Evolutionary conservation across 768 basidiomycete species (phyloP).

Genomic region (Suillus sp.): DNA sequence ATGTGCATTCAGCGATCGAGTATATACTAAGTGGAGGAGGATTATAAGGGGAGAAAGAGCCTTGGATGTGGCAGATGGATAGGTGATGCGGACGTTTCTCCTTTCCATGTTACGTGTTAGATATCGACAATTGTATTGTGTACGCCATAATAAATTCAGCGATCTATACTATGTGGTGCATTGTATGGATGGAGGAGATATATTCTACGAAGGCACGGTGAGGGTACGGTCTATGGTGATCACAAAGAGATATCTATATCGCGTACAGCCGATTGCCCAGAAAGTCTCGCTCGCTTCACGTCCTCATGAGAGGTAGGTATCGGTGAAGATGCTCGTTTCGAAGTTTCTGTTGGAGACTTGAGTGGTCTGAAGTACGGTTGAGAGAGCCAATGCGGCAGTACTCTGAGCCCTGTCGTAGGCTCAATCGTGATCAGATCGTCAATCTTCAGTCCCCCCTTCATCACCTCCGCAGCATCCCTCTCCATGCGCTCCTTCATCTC

Average conservation of each 20-base stretch:
- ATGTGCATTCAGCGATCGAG: slow-evolving; percentile 90
- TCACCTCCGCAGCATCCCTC: slow-evolving; percentile 46
- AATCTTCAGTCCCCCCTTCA: slow-evolving; percentile 28
- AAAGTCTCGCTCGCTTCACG: not conserved
- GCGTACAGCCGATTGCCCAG: not conserved
- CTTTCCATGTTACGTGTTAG: not conserved
- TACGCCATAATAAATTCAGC: not conserved
- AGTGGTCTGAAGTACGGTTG: slow-evolving; percentile 59
- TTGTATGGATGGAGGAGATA: not conserved
- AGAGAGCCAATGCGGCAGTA: slow-evolving; percentile 68
- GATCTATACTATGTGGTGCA: not conserved
- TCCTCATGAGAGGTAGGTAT: not conserved
- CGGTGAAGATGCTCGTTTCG: not conserved
- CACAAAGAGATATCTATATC: not conserved
- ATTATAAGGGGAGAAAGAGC: slow-evolving; percentile 36
- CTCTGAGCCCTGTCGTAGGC: slow-evolving; percentile 47
- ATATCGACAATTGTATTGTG: not conserved
- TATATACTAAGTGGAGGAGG: slow-evolving; percentile 87
- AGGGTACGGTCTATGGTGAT: not conserved
- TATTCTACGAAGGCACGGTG: not conserved
- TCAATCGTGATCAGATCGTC: slow-evolving; percentile 46
- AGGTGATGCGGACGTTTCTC: not conserved
- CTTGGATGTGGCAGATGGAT: not conserved
- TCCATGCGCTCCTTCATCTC: slow-evolving; percentile 65
- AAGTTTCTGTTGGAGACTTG: slow-evolving; percentile 1